A percentile compares a stretch with the other conserved stretches of the same genome.
These are phyloP conservation scores for Rubia balearica DNA, from an alignment of 305 asterid species.

Conservation along the genomic window DNA sequence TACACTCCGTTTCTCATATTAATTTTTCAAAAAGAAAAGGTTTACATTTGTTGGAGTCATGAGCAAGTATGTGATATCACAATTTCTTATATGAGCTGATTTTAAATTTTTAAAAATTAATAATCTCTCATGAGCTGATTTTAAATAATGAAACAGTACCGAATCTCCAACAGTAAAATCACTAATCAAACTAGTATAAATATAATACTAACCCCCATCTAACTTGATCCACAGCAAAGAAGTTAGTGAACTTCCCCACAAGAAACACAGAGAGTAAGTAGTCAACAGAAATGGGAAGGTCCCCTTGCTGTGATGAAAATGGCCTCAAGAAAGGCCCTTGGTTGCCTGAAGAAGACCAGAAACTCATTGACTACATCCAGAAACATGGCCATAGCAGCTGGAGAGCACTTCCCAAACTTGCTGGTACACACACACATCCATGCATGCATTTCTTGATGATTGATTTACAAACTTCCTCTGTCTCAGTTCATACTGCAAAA, in stretches of 20 bases:
- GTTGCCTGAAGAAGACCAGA: conserved; percentile 38
- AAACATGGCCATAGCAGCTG: conserved; percentile 41
- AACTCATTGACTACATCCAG: conserved; percentile 32
- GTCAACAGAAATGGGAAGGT: conserved; percentile 27
- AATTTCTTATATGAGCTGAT: too few relatives aligned
- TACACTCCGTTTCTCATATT: too few relatives aligned
- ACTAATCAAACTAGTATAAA: conserved; percentile 10
- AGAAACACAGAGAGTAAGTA: not conserved
- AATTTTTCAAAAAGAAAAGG: too few relatives aligned
- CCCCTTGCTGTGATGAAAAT: conserved; percentile 35
- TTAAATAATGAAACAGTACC: not conserved
- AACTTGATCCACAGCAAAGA: conserved; percentile 11
- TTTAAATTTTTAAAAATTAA: too few relatives aligned
- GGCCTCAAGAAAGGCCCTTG: conserved; percentile 45
- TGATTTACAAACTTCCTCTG: not conserved
- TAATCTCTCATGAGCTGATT: not conserved
- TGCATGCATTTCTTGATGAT: not conserved
- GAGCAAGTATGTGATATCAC: too few relatives aligned
- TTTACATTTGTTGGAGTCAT: too few relatives aligned
- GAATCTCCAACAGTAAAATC: not conserved
- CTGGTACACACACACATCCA: conserved; percentile 20
- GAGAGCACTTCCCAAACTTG: conserved; percentile 47
- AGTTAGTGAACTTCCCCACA: conserved; percentile 9
- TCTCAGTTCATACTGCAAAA: too few relatives aligned
- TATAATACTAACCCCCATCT: conserved; percentile 8